These are phyloP conservation scores for Rhizopus arrhizus DNA, from an alignment of 371 early-diverging fungal species.

Conservation along the genomic window DNA sequence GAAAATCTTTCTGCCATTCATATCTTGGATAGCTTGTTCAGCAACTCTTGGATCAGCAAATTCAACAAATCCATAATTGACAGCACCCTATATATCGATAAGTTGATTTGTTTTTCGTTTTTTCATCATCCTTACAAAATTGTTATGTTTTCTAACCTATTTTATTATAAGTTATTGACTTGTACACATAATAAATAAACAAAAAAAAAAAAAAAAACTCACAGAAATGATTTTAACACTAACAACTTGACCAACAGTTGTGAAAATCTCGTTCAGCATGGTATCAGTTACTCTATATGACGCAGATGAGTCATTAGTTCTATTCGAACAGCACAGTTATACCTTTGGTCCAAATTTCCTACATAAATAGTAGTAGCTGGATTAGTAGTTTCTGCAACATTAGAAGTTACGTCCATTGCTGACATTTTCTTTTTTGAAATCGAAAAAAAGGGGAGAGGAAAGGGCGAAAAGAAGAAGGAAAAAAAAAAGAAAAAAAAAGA, in stretches of 20 bases:
- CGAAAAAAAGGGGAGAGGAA: background rate
- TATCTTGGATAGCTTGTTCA: constrained; percentile 70
- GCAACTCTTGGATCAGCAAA: constrained; percentile 76
- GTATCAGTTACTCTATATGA: constrained; percentile 65
- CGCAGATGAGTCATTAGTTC: background rate
- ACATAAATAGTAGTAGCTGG: constrained; percentile 67
- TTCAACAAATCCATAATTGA: constrained; percentile 93
- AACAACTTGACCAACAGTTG: constrained; percentile 67
- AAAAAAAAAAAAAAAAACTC: constrained; percentile 25
- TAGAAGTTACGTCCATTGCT: background rate
- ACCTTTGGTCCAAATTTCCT: constrained; percentile 85
- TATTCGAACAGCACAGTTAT: background rate
- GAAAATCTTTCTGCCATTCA: constrained; percentile 77
- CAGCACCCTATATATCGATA: constrained; percentile 31
- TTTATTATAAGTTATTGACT: too few species aligned
- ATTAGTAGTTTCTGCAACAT: constrained; percentile 7
- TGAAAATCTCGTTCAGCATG: constrained; percentile 77
- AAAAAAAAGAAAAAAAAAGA: constrained; percentile 4
- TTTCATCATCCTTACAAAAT: constrained; percentile 16
- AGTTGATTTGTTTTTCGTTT: background rate
- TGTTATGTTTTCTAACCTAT: constrained; percentile 27
- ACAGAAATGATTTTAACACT: constrained; percentile 81
- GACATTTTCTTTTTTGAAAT: constrained; percentile 3
- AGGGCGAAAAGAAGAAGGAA: background rate
- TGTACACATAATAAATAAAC: background rate